These are phyloP conservation scores for Scleroderma citrinum DNA, from an alignment of 768 basidiomycete species.

Conservation along the genomic window DNA sequence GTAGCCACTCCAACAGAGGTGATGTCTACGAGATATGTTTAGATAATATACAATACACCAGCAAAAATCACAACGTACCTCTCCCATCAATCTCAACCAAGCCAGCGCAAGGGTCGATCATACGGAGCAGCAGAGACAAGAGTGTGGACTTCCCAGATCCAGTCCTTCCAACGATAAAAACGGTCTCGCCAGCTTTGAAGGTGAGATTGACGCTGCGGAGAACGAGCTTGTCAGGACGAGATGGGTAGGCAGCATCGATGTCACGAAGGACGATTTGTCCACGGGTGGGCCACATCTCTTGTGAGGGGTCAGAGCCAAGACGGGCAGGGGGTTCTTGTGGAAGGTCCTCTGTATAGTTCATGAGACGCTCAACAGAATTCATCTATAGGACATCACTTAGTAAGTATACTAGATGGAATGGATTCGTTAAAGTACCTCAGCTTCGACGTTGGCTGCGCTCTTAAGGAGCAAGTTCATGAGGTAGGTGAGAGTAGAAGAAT, in stretches of 20 bases:
- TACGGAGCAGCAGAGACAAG: constrained; percentile 59
- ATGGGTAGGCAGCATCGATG: constrained; percentile 67
- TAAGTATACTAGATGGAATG: neutral
- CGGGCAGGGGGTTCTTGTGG: constrained; percentile 18
- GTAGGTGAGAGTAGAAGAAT: constrained; percentile 20
- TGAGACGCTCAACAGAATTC: constrained; percentile 25
- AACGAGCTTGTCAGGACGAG: constrained; percentile 56
- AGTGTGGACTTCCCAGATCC: constrained; percentile 75
- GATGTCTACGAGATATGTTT: constrained; percentile 72
- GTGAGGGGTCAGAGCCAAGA: constrained; percentile 18
- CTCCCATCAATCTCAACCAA: constrained; percentile 72
- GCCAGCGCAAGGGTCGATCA: constrained; percentile 68
- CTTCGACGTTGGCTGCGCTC: constrained; percentile 23
- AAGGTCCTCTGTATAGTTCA: constrained; percentile 19
- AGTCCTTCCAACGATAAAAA: constrained; percentile 77
- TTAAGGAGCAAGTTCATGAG: constrained; percentile 24
- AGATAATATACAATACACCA: constrained; percentile 63
- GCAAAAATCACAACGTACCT: constrained; percentile 52
- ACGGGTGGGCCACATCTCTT: constrained; percentile 16
- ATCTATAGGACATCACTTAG: constrained; percentile 10
- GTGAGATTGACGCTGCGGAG: constrained; percentile 57
- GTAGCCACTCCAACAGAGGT: constrained; percentile 58
- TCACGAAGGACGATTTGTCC: constrained; percentile 65
- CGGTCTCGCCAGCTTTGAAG: constrained; percentile 58
- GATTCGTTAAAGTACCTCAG: constrained; percentile 14